These are phyloP conservation scores for Begonia fuchsioides DNA, from an alignment of 306 rosid species.

Conservation along the genomic window DNA sequence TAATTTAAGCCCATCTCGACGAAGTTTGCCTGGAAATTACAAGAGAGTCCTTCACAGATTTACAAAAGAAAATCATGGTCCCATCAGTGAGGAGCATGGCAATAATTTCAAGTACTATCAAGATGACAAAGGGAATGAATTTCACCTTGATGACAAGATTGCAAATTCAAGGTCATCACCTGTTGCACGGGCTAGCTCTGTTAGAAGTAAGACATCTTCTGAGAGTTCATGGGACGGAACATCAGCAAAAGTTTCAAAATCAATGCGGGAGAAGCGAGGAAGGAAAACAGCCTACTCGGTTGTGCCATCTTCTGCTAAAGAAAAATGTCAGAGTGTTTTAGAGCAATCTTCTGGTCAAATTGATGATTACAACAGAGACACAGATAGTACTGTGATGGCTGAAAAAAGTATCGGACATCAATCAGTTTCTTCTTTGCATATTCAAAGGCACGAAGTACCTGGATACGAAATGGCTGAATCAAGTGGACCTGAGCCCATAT, in stretches of 20 bases:
- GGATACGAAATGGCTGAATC: conserved; percentile 56
- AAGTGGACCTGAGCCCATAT: conserved; percentile 54
- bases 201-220: conserved; percentile 54
- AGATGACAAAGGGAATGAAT: conserved; percentile 53
- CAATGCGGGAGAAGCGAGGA: conserved; percentile 66
- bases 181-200: conserved; percentile 30
- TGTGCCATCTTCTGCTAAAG: conserved; percentile 29
- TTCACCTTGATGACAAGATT: conserved; percentile 48
- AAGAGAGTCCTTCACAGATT: conserved; percentile 36
- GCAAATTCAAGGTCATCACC: conserved; percentile 34
- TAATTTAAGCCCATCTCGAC: conserved; percentile 32
- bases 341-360: conserved; percentile 45
- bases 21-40: conserved; percentile 32
- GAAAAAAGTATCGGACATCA: conserved; percentile 43
- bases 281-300: conserved; percentile 24
- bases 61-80: conserved; percentile 38
- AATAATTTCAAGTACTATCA: conserved; percentile 58
- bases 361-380: conserved; percentile 61
- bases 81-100: conserved; percentile 30
- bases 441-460: conserved; percentile 50
- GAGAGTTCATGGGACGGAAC: conserved; percentile 95
- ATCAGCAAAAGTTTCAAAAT: conserved; percentile 53
- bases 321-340: conserved; percentile 52
- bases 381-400: conserved; percentile 44
- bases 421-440: conserved; percentile 27